Evolutionary conservation across 345 rosid genomes (phyloP).

Genomic region (Salix purpurea): DNA sequence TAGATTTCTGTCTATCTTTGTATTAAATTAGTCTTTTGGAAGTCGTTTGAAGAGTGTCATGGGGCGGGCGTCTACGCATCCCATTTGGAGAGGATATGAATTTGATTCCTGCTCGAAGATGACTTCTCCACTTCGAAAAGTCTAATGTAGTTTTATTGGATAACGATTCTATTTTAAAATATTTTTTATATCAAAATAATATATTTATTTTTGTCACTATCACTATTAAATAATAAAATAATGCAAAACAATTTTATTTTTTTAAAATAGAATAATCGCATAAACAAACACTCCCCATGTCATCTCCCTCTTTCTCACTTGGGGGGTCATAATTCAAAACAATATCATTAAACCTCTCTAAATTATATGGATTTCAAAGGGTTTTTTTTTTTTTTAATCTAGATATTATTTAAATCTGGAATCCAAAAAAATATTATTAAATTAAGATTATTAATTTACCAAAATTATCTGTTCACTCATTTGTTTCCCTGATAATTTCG

Average conservation of each 20-base stretch:
- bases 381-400: too few relatives aligned
- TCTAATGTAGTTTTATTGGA: background rate
- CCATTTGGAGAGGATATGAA: background rate
- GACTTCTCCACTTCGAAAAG: background rate
- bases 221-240: too few relatives aligned
- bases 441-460: too few relatives aligned
- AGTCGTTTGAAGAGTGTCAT: constrained; percentile 18
- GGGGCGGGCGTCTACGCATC: background rate
- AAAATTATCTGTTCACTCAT: background rate
- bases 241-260: too few relatives aligned
- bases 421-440: too few relatives aligned
- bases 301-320: background rate
- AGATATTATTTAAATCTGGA: too few relatives aligned
- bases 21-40: background rate
- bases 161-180: too few relatives aligned
- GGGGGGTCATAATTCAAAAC: background rate
- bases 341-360: too few relatives aligned
- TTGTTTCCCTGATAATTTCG: background rate
- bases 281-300: background rate
- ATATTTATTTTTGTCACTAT: too few relatives aligned
- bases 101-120: background rate
- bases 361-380: too few relatives aligned
- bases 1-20: constrained; percentile 2
- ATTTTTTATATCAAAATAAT: too few relatives aligned
- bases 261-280: too few relatives aligned